Conservation (phyloP, 2,329 filamentous ascomycete genomes). For the Rhynchosporium secalis region DNA sequence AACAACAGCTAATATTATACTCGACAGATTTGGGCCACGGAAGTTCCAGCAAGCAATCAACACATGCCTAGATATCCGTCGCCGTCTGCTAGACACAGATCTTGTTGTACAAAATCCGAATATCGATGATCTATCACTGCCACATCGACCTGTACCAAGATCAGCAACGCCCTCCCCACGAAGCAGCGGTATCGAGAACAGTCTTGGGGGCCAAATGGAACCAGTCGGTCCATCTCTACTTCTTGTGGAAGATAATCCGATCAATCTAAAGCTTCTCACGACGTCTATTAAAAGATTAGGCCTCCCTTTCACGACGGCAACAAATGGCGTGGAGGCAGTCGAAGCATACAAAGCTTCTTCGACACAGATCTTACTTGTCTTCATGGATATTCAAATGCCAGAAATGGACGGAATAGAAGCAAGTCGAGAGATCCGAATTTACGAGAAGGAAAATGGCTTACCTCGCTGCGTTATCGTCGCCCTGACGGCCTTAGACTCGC, state of each 20-base stretch:
- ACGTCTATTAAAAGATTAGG: slow-evolving; percentile 24
- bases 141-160: neutral
- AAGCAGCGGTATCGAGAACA: neutral
- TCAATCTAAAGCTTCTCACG: slow-evolving; percentile 39
- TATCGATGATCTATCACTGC: neutral
- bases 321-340: slow-evolving; percentile 20
- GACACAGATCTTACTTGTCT: slow-evolving; percentile 40
- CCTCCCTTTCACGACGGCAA: slow-evolving; percentile 36
- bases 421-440: slow-evolving; percentile 15
- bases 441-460: slow-evolving; percentile 23
- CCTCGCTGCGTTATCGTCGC: slow-evolving; percentile 48
- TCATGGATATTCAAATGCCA: slow-evolving; percentile 57
- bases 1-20: neutral
- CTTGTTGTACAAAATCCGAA: neutral
- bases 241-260: slow-evolving; percentile 42
- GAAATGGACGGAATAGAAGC: slow-evolving; percentile 48
- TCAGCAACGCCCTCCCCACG: neutral
- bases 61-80: neutral
- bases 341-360: slow-evolving; percentile 8
- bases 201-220: neutral
- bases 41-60: slow-evolving; percentile 9
- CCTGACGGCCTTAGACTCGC: slow-evolving; percentile 50
- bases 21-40: slow-evolving; percentile 11
- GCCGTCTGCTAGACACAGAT: neutral
- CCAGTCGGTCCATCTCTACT: slow-evolving; percentile 7